Conservation (phyloP, 805 yeast genomes). For the baker's yeast (Saccharomyces cerevisiae) region DNA sequence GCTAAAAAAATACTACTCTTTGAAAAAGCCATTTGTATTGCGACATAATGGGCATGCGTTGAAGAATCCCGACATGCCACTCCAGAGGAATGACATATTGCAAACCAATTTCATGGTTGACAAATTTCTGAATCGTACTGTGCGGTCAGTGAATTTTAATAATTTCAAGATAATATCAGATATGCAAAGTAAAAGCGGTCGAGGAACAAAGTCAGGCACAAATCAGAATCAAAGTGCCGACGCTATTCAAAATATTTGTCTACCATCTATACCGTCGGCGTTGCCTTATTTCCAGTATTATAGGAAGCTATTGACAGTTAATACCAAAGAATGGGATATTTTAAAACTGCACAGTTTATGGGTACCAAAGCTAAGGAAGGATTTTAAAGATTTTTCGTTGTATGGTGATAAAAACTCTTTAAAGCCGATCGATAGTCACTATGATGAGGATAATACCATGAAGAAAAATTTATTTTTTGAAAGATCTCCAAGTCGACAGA, state of each 20-base stretch:
- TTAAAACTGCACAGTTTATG: slow-evolving; percentile 18
- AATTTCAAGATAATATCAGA: not conserved
- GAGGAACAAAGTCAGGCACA: not conserved
- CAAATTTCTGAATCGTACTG: not conserved
- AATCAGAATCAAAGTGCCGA: not conserved
- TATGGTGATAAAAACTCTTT: not conserved
- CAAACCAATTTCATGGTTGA: not conserved
- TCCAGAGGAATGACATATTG: not conserved
- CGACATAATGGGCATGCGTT: not conserved
- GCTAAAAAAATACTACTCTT: slow-evolving; percentile 10
- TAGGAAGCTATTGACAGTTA: slow-evolving; percentile 13
- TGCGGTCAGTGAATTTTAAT: not conserved
- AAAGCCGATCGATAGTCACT: not conserved
- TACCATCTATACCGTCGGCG: slow-evolving; percentile 5
- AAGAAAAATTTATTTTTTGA: slow-evolving; percentile 7
- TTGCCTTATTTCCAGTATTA: slow-evolving; percentile 14
- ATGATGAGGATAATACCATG: not conserved
- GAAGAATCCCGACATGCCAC: not conserved
- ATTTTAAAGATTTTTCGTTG: slow-evolving; percentile 7
- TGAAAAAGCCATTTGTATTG: slow-evolving; percentile 5
- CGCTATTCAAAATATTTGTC: not conserved
- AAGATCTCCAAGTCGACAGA: not conserved
- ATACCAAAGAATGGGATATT: slow-evolving; percentile 9
- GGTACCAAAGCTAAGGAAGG: slow-evolving; percentile 17
- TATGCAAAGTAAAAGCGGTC: not conserved